Evolutionary conservation across 441 rosid species (phyloP), one percentile per base, ranked within the genome.

Genomic region (Iberis amara): DNA sequence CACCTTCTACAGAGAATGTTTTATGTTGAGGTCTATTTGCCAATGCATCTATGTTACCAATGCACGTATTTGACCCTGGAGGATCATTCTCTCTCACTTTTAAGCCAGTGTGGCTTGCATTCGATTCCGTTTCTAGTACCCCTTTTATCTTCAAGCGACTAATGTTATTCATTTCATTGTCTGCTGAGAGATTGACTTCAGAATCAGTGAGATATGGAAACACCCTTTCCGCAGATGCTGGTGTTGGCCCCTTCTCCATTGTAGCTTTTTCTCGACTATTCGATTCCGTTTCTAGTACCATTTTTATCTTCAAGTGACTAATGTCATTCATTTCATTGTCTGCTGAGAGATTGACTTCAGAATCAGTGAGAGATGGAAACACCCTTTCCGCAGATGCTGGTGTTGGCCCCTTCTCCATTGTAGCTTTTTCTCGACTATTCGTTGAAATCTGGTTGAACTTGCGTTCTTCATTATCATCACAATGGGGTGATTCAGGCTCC

Each of bases 401-500:
- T 11, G 67, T 37, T 33, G 38, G 61, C 52, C 39, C 37, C 55
- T 52, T 61, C 58, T 35, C 63, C 56, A 48, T 55, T 24, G 56
- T 38, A 49, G 52, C 51, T 48, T 51, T 58, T 48, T 50, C 64
- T 52, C 11, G 62, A 23, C 68, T 43, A 40, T 61, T 63, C 58
- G 52, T 51, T 39, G 38, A 64, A 57, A 73, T 60, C 41, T 59
- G 69, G 54, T 55, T 35, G 50, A 72, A 44, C 48, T 36, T 42
- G 65, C 18, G 12, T 40, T 74, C 77, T 57, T 52, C 75, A 23
- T 49, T 37, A 62, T 74, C 74, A 66, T 69, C 70, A 63, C 84
- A 79, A 68, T 75, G 57, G 66, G 73, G 73, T 48, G 69, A 73
- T 65, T 70, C 68, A 37, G 79, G 80, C 60, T 71, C 47, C 65